A percentile compares a stretch with the other conserved stretches of the same genome.
phyloP scores from a whole-genome alignment of 2,329 filamentous ascomycete genomes.

The Chrysosporium keratinophilum region DNA sequence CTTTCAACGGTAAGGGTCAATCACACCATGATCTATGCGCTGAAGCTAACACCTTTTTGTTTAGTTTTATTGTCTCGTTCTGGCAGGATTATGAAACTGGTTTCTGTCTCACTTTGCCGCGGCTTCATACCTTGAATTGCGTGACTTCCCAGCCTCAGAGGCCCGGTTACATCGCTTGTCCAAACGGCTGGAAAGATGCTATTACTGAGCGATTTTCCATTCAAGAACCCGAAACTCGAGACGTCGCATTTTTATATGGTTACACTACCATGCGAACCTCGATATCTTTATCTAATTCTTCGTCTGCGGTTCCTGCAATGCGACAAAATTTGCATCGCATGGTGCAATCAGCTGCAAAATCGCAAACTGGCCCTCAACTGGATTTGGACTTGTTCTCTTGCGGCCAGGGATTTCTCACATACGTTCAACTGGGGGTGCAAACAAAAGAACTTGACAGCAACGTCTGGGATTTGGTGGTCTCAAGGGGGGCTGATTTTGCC shows the following conservation, averaged over 20 bases:
- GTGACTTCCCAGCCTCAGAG: slow-evolving; percentile 43
- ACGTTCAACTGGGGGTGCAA: slow-evolving; percentile 54
- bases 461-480: slow-evolving; percentile 56
- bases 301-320: slow-evolving; percentile 56
- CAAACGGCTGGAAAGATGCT: slow-evolving; percentile 54
- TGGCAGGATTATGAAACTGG: slow-evolving; percentile 61
- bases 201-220: slow-evolving; percentile 59
- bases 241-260: slow-evolving; percentile 57
- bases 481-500: slow-evolving; percentile 56
- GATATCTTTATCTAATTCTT: slow-evolving; percentile 48
- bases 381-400: slow-evolving; percentile 62
- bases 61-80: slow-evolving; percentile 61
- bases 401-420: slow-evolving; percentile 63
- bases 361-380: slow-evolving; percentile 48
- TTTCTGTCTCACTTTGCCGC: slow-evolving; percentile 58
- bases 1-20: slow-evolving; percentile 57
- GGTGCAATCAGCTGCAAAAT: slow-evolving; percentile 53
- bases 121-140: slow-evolving; percentile 41
- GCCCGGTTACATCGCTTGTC: slow-evolving; percentile 33
- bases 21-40: slow-evolving; percentile 13
- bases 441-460: slow-evolving; percentile 49
- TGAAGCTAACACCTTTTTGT: slow-evolving; percentile 16
- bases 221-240: slow-evolving; percentile 39
- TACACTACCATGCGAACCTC: slow-evolving; percentile 54
- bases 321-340: slow-evolving; percentile 56